phyloP scores from a whole-genome alignment of 768 basidiomycete species.

The Russula sp. region DNA sequence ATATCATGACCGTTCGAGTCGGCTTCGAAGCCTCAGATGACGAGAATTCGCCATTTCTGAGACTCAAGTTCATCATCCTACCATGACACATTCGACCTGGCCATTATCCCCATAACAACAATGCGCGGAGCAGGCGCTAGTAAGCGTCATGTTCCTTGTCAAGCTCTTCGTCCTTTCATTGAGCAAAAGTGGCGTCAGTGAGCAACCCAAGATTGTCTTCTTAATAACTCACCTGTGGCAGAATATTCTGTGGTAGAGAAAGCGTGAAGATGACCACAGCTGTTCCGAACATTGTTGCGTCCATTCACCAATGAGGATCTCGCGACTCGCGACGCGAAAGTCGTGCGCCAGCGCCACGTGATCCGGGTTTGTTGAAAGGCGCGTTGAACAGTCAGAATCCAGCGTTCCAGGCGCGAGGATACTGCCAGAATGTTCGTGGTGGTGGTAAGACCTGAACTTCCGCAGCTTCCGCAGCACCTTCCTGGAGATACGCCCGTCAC shows the following conservation, averaged over 20 bases:
- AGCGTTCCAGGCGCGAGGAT: no score
- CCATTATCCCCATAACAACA: not conserved
- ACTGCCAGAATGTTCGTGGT: not conserved
- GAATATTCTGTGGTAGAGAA: not conserved
- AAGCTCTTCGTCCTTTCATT: not conserved
- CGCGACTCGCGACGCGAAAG: not conserved
- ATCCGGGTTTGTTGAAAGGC: not conserved
- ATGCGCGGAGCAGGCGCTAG: not conserved
- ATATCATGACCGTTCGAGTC: not conserved
- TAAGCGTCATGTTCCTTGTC: not conserved
- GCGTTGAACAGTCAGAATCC: no score
- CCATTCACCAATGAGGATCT: no score
- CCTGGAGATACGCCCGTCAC: no score
- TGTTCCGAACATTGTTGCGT: not conserved
- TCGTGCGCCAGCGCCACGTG: not conserved
- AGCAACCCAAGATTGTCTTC: not conserved
- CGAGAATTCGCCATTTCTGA: not conserved
- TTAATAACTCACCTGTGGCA: not conserved
- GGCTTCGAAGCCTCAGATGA: not conserved
- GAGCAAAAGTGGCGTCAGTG: not conserved
- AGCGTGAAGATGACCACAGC: not conserved
- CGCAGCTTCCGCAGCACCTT: no score
- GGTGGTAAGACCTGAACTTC: not conserved
- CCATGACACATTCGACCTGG: not conserved
- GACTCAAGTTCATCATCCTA: not conserved